Percentiles rank a stretch among this genome's conserved stretches.
Evolutionary conservation across 2,329 filamentous ascomycete genomes (phyloP).

Genomic region (Apiospora arundinis): DNA sequence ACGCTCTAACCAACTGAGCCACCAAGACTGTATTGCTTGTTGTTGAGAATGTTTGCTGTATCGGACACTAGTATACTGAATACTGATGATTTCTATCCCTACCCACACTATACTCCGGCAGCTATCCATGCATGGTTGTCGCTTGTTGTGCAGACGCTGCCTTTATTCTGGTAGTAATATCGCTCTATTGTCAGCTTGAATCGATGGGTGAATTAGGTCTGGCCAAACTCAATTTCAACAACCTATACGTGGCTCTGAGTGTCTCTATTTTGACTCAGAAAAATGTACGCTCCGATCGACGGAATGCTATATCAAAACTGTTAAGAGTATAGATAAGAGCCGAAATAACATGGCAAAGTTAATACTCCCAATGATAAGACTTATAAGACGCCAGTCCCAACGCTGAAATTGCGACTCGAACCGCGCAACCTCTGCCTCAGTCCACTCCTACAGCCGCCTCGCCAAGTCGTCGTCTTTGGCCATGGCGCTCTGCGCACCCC

Average conservation of each 20-base stretch:
- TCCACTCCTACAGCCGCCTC: slow-evolving; percentile 42
- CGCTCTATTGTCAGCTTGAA: too few relatives aligned
- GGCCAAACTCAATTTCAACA: too few relatives aligned
- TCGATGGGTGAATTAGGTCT: too few relatives aligned
- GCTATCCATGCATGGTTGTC: too few relatives aligned
- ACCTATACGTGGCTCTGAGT: too few relatives aligned
- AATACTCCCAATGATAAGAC: background rate
- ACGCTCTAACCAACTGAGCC: slow-evolving; percentile 22
- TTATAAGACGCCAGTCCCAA: too few relatives aligned
- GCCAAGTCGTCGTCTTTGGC: slow-evolving; percentile 35
- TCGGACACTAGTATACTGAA: background rate
- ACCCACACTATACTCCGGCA: too few relatives aligned
- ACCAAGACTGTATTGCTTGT: slow-evolving; percentile 7
- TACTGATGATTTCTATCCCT: too few relatives aligned
- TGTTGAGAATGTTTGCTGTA: background rate
- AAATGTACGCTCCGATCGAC: too few relatives aligned
- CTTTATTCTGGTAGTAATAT: too few relatives aligned
- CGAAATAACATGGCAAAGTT: background rate
- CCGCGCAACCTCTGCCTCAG: slow-evolving; percentile 37
- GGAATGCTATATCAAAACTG: background rate
- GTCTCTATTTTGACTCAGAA: too few relatives aligned
- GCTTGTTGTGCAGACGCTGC: too few relatives aligned
- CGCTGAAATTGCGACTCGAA: background rate
- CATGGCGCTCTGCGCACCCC: slow-evolving; percentile 27
- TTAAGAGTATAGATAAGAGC: background rate